Conservation (phyloP, 2,329 filamentous ascomycete species). For the Tolypocladium endophyticum region DNA sequence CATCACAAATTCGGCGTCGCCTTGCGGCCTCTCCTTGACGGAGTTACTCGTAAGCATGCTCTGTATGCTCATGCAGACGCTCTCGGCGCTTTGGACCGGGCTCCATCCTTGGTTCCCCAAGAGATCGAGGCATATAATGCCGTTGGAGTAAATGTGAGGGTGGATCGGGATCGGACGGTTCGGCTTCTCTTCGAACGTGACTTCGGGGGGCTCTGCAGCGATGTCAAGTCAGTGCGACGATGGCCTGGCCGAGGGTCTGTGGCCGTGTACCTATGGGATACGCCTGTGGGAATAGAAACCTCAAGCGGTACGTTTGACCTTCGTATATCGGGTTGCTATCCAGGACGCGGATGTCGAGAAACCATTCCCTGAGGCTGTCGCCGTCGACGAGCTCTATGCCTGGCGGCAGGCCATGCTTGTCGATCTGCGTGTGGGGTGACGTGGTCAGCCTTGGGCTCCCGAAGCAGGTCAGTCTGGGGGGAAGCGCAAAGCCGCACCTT, state of each 20-base stretch:
- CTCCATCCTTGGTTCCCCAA: slow-evolving; percentile 85
- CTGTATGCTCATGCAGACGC: slow-evolving; percentile 92
- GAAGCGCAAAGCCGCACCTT: slow-evolving; percentile 11
- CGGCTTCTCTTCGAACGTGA: slow-evolving; percentile 65
- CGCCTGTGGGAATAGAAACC: slow-evolving; percentile 71
- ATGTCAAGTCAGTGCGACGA: background rate
- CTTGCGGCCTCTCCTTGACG: slow-evolving; percentile 80
- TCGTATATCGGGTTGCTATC: slow-evolving; percentile 84
- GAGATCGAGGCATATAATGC: slow-evolving; percentile 94
- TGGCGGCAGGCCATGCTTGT: slow-evolving; percentile 44
- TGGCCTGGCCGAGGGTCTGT: background rate
- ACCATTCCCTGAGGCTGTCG: slow-evolving; percentile 66
- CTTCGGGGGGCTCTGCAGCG: slow-evolving; percentile 75
- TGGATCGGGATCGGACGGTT: slow-evolving; percentile 76
- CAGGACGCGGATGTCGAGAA: slow-evolving; percentile 82
- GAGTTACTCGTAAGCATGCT: slow-evolving; percentile 96
- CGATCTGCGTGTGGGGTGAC: slow-evolving; percentile 31
- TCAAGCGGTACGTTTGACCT: slow-evolving; percentile 69
- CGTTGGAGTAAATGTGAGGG: slow-evolving; percentile 96
- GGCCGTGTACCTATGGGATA: slow-evolving; percentile 77
- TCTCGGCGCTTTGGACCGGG: slow-evolving; percentile 94
- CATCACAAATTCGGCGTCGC: slow-evolving; percentile 80
- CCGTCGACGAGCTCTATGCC: slow-evolving; percentile 76
- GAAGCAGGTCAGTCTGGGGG: background rate
- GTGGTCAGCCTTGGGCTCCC: slow-evolving; percentile 8